phyloP scores from a whole-genome alignment of 768 basidiomycete genomes.

The Rhizopogon vulgaris region DNA sequence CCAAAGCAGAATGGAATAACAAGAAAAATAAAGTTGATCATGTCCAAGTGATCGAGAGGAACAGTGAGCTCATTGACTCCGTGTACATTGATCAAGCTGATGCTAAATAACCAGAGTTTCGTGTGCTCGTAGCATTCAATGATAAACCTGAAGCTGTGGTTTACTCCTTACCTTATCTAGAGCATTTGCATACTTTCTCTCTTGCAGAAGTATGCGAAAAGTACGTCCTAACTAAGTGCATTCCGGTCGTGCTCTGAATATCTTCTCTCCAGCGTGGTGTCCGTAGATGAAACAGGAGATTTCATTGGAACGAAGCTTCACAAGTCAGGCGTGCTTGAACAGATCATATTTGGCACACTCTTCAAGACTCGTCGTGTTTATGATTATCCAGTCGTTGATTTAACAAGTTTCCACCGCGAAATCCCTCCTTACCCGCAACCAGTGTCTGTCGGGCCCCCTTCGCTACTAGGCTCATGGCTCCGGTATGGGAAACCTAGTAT shows the following conservation, averaged over 20 bases:
- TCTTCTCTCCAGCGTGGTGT: conserved; percentile 24
- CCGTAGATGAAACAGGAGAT: conserved; percentile 48
- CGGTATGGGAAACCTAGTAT: conserved; percentile 38
- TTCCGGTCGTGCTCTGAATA: neutral
- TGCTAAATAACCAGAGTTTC: conserved; percentile 32
- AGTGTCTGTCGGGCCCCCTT: conserved; percentile 51
- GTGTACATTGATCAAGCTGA: neutral
- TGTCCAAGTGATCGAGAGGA: conserved; percentile 52
- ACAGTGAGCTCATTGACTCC: conserved; percentile 38
- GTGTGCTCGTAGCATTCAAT: conserved; percentile 52
- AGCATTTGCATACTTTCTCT: conserved; percentile 43
- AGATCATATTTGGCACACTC: conserved; percentile 48
- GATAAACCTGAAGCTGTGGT: conserved; percentile 41
- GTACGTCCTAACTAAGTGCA: neutral
- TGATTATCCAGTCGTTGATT: conserved; percentile 45
- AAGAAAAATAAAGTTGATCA: conserved; percentile 45
- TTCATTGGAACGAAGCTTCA: conserved; percentile 38
- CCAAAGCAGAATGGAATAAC: conserved; percentile 57
- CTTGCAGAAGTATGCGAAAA: conserved; percentile 15
- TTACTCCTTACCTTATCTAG: conserved; percentile 61
- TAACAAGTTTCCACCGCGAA: conserved; percentile 33
- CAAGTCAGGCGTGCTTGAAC: conserved; percentile 27
- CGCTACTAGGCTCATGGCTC: conserved; percentile 52
- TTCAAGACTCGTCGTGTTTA: conserved; percentile 52
- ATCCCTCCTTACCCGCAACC: conserved; percentile 59